Conservation (phyloP, 768 basidiomycete species). For the Holtermanniella nyarrowii region DNA sequence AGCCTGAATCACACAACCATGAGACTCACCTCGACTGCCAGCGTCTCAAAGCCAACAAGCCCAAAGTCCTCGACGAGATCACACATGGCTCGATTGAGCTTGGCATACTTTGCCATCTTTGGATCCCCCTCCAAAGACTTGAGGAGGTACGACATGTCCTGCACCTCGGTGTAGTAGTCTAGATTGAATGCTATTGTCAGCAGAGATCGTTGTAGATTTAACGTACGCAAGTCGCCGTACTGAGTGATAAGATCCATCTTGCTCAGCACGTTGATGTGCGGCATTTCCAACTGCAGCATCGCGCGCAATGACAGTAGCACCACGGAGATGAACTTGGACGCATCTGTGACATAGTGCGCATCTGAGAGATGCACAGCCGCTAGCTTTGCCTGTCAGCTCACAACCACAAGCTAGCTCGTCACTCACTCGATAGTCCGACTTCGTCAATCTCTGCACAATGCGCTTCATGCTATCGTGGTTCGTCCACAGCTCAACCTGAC, state of each 20-base stretch:
- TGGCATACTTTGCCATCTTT: constrained; percentile 57
- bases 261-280: constrained; percentile 92
- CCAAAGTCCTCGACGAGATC: constrained; percentile 88
- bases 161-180: constrained; percentile 95
- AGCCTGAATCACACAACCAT: not conserved
- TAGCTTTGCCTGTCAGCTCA: constrained; percentile 47
- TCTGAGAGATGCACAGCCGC: constrained; percentile 93
- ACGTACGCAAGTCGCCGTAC: constrained; percentile 81
- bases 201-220: not conserved
- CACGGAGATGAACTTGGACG: constrained; percentile 86
- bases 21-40: constrained; percentile 74
- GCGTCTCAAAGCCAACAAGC: constrained; percentile 89
- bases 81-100: constrained; percentile 79
- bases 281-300: constrained; percentile 98
- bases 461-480: constrained; percentile 82
- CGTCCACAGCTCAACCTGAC: constrained; percentile 94
- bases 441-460: constrained; percentile 61
- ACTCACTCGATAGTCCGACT: constrained; percentile 75
- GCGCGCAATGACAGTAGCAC: constrained; percentile 83
- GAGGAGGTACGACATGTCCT: constrained; percentile 82
- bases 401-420: not conserved
- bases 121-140: constrained; percentile 53
- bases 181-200: constrained; percentile 76
- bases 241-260: constrained; percentile 85
- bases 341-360: constrained; percentile 92